Evolutionary conservation across 2,329 filamentous ascomycete genomes (phyloP).

Genomic region (Bretziella fagacearum): DNA sequence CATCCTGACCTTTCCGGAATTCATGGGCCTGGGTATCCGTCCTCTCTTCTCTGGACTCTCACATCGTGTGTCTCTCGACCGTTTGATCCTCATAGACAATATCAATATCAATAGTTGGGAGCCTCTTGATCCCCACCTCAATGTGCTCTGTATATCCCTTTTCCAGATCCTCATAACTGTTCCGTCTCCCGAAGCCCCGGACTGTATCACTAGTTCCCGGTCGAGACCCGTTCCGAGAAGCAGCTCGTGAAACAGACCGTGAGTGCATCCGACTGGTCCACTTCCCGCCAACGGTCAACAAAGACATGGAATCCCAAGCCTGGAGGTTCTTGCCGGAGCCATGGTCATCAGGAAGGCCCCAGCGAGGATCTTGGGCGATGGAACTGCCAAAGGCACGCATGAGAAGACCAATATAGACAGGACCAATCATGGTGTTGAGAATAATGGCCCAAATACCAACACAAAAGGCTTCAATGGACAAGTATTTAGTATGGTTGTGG

Average conservation of each 20-base stretch:
- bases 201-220: neutral
- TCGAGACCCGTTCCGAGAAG: neutral
- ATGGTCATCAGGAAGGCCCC: slow-evolving; percentile 9
- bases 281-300: neutral
- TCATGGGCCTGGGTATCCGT: too few species aligned
- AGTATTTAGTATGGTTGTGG: slow-evolving; percentile 24
- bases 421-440: slow-evolving; percentile 37
- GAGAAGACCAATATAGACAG: slow-evolving; percentile 32
- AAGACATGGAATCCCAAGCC: slow-evolving; percentile 10
- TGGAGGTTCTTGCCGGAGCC: neutral
- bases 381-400: slow-evolving; percentile 19
- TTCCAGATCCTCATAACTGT: neutral
- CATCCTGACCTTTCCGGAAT: too few species aligned
- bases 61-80: too few species aligned
- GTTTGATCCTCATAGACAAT: neutral
- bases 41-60: too few species aligned
- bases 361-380: slow-evolving; percentile 7
- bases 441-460: slow-evolving; percentile 40
- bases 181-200: neutral
- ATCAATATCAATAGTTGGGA: neutral
- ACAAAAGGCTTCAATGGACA: slow-evolving; percentile 37
- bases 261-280: slow-evolving; percentile 13
- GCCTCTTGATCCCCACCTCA: neutral
- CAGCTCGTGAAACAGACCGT: slow-evolving; percentile 8
- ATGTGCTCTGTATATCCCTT: neutral